Base-by-base conservation (phyloP, 768 basidiomycete genomes). In the Tricholoma sp. region DNA sequence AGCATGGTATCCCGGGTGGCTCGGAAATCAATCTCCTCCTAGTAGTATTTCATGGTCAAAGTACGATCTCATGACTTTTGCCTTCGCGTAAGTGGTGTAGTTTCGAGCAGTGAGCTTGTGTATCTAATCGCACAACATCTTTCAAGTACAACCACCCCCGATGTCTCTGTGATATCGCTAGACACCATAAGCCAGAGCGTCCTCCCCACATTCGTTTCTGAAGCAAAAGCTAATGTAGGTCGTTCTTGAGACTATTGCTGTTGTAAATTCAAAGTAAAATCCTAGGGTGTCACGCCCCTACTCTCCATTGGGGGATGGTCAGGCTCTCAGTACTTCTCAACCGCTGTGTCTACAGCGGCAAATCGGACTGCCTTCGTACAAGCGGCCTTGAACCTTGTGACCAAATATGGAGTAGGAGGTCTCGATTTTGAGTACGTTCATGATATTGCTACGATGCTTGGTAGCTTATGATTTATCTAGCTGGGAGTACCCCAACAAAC, bases 401-500 rank as follows among this genome's bases (percentile, higher is more conserved):
- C 66, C 1, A 53, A 80, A 51, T 86, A 86, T 64, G 42, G 70
- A 0, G 68, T 88, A 0, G 84, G 84, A 57, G 85, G 86, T 12
- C 68, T 89, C 50, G 80, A 86, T 53, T 75, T 80, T 48, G 78
- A 80, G 78, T 78, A 57, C 52, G 75, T 65, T n/a, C 15, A 20
- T 47, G 10, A 18, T 32, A 41, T 29, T 20, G 3, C n/a, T 10
- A 31, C 3, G 28, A 8, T 20, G 20, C 7, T 15, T 34, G 18
- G 33, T 18, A 24, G 36, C n/a, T 45, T 54, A 34, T 61, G 36
- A 41, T 37, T 31, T 48, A 37, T 55, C 57, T 53, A 80, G 79
- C 64, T 95, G 93, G 92, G 94, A 96, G 70, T 94, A 88, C 66
- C 93, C 94, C 1, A 81, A 77, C 54, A 61, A 70, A 4, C 71